Evolutionary conservation across 2,329 filamentous ascomycete genomes (phyloP).

Genomic region (Aspergillus fijiensis): DNA sequence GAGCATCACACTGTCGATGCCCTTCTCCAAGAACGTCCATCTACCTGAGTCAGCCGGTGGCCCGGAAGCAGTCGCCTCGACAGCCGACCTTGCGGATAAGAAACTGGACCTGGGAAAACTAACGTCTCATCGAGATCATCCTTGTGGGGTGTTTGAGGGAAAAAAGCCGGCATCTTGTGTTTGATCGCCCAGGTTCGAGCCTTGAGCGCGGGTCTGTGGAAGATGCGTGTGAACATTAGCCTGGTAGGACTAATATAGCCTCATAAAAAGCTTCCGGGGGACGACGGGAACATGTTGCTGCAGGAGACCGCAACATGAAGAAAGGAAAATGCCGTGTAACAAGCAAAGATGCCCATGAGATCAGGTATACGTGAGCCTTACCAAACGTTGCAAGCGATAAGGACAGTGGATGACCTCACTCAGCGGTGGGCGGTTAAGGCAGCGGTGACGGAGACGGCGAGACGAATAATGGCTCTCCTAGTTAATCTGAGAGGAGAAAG

Average conservation of each 20-base stretch:
- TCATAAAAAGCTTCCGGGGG: neutral
- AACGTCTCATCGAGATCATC: conserved; percentile 63
- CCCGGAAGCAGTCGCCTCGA: neutral
- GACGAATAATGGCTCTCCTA: neutral
- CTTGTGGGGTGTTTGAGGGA: conserved; percentile 52
- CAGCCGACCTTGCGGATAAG: neutral
- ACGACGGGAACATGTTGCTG: neutral
- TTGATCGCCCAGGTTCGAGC: conserved; percentile 3
- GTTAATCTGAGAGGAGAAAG: neutral
- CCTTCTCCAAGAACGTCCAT: conserved; percentile 85
- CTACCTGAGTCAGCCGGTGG: conserved; percentile 47
- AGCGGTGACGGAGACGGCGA: conserved; percentile 9
- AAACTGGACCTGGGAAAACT: conserved; percentile 31
- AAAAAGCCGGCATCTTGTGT: conserved; percentile 37
- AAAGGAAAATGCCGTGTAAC: neutral
- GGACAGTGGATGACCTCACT: neutral
- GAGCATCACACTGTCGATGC: conserved; percentile 90
- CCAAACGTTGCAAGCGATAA: neutral
- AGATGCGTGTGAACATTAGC: conserved; percentile 1
- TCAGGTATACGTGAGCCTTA: neutral
- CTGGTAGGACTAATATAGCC: neutral
- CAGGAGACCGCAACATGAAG: neutral
- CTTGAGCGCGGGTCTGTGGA: conserved; percentile 5
- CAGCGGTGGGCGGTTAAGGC: conserved; percentile 12
- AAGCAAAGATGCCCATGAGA: neutral